A percentile compares a stretch with the other conserved stretches of the same genome.
Conservation (phyloP, 495 filamentous ascomycete genomes). For the Lentithecium fluviatile region DNA sequence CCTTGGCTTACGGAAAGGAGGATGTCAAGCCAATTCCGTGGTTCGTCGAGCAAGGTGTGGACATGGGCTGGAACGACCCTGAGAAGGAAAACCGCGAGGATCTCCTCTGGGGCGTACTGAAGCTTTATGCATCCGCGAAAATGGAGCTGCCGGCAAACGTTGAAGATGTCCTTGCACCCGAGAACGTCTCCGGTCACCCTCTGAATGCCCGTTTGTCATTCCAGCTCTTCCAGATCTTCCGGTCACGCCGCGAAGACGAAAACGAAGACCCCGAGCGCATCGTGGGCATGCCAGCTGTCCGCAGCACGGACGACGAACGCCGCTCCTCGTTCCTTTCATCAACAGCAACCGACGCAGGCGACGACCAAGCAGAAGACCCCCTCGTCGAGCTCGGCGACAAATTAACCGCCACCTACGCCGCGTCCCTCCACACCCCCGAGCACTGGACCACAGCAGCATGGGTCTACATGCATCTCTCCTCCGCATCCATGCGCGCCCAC, state of each 20-base stretch:
- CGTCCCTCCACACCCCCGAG: slow-evolving; percentile 65
- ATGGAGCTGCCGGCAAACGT: slow-evolving; percentile 51
- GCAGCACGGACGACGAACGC: neutral
- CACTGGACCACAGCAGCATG: slow-evolving; percentile 70
- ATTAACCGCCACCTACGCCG: slow-evolving; percentile 67
- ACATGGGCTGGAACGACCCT: slow-evolving; percentile 50
- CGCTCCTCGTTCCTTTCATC: slow-evolving; percentile 21
- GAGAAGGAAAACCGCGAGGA: slow-evolving; percentile 64
- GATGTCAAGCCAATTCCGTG: slow-evolving; percentile 62
- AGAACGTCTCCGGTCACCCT: slow-evolving; percentile 62
- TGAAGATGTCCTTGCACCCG: slow-evolving; percentile 56
- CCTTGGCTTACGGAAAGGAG: slow-evolving; percentile 58
- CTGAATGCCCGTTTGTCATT: slow-evolving; percentile 74
- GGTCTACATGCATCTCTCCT: slow-evolving; percentile 72
- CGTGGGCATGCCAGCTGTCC: slow-evolving; percentile 25
- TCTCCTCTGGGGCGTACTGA: slow-evolving; percentile 80
- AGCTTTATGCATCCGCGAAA: slow-evolving; percentile 59
- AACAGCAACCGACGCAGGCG: slow-evolving; percentile 8
- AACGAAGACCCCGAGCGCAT: slow-evolving; percentile 26
- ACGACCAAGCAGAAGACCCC: slow-evolving; percentile 39
- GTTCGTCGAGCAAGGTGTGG: slow-evolving; percentile 54
- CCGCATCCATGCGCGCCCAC: slow-evolving; percentile 59
- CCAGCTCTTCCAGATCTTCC: slow-evolving; percentile 66
- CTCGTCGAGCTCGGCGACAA: slow-evolving; percentile 53
- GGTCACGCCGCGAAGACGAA: slow-evolving; percentile 38